These are phyloP conservation scores for Moesziomyces sp. DNA, from an alignment of 1,284 basidiomycete genomes.

Conservation along the genomic window DNA sequence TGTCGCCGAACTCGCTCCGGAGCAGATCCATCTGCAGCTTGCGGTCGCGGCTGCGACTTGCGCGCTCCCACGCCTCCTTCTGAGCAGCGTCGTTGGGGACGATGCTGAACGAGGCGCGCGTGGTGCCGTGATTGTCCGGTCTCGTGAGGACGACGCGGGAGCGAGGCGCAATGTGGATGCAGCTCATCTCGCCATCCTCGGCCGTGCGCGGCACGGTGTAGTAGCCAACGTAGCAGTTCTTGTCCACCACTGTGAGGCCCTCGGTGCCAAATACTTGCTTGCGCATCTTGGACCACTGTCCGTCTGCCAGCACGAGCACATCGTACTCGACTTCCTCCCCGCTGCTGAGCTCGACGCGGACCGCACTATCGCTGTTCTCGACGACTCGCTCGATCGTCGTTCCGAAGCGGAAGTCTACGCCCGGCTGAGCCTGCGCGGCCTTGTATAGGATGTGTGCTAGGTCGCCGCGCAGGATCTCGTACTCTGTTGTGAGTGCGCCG, in stretches of 20 bases:
- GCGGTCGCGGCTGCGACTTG: slow-evolving; percentile 13
- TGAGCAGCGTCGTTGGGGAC: slow-evolving; percentile 16
- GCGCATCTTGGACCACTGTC: slow-evolving; percentile 44
- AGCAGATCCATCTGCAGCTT: slow-evolving; percentile 35
- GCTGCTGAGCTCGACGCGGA: slow-evolving; percentile 27
- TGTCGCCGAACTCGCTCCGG: slow-evolving; percentile 16
- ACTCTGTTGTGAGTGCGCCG: slow-evolving; percentile 27
- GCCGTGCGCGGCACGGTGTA: slow-evolving; percentile 27
- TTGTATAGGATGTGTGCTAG: slow-evolving; percentile 40
- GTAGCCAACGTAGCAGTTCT: slow-evolving; percentile 22
- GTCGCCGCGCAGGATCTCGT: slow-evolving; percentile 52
- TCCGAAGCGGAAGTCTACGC: slow-evolving; percentile 38
- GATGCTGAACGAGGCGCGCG: slow-evolving; percentile 19
- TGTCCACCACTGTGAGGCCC: slow-evolving; percentile 13
- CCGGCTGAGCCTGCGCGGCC: slow-evolving; percentile 8
- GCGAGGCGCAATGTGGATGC: slow-evolving; percentile 20
- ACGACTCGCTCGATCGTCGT: slow-evolving; percentile 29
- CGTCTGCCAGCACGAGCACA: slow-evolving; percentile 50
- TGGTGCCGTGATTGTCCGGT: slow-evolving; percentile 46
- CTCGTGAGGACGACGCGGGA: slow-evolving; percentile 15
- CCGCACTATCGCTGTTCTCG: slow-evolving; percentile 13
- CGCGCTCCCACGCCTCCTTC: slow-evolving; percentile 20
- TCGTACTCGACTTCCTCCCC: slow-evolving; percentile 34
- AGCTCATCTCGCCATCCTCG: slow-evolving; percentile 31
- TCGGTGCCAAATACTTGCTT: slow-evolving; percentile 32